A percentile compares a stretch with the other conserved stretches of the same genome.
phyloP scores from a whole-genome alignment of 2,329 filamentous ascomycete species.

The Aspergillus persii region DNA sequence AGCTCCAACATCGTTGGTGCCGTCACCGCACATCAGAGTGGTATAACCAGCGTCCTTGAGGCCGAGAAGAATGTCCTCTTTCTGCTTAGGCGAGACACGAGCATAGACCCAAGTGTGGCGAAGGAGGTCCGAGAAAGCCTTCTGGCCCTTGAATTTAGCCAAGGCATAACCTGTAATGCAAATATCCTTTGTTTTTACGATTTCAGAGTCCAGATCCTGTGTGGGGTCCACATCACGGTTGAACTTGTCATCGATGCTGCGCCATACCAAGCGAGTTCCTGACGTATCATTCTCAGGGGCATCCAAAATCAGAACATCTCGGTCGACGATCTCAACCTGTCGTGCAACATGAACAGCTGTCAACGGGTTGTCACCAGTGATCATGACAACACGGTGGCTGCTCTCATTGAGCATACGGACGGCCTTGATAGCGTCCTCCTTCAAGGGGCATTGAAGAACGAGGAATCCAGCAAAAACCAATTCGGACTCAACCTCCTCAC shows the following conservation, averaged over 20 bases:
- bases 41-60: conserved; percentile 97
- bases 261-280: conserved; percentile 84
- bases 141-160: conserved; percentile 79
- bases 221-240: conserved; percentile 82
- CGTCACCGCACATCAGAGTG: conserved; percentile 97
- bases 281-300: conserved; percentile 85
- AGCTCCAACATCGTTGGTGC: conserved; percentile 96
- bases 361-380: conserved; percentile 95
- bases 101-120: conserved; percentile 97
- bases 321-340: conserved; percentile 95
- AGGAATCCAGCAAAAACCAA: conserved; percentile 92
- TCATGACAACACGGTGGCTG: conserved; percentile 98
- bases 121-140: conserved; percentile 72
- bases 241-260: conserved; percentile 86
- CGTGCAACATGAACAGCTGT: conserved; percentile 94
- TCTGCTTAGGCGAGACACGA: conserved; percentile 96
- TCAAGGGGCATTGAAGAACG: conserved; percentile 90
- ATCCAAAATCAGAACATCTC: conserved; percentile 90
- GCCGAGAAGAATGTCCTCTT: conserved; percentile 96
- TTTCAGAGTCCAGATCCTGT: conserved; percentile 74
- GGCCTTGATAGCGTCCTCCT: conserved; percentile 90
- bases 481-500: conserved; percentile 83
- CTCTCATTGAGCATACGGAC: conserved; percentile 98
- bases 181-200: conserved; percentile 82
- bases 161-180: conserved; percentile 95